Evolutionary conservation across 495 filamentous ascomycete species (phyloP), one percentile per base, ranked within the genome.

Genomic region (Pseudomonodictys pantanalensis): DNA sequence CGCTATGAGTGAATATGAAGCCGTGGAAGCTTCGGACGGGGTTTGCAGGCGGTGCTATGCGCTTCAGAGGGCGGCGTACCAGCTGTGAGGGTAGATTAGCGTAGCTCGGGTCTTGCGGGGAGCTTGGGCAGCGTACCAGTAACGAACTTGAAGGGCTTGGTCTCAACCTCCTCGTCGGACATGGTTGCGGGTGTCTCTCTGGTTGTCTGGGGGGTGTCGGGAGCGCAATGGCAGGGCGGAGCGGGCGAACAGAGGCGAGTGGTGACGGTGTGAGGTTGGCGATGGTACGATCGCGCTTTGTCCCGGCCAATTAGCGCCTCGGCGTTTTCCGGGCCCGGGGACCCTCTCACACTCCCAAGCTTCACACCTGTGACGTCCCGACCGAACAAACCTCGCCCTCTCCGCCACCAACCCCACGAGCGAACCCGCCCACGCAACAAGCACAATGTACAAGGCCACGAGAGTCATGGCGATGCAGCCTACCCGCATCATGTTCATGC

Each of bases 121-220:
- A 11, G 46, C 15, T 51, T 15, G 43, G 8, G 42, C n/a, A 46
- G 69, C 90, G 80, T 85, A 96, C 92, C 93, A 78, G 93, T 97
- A 65, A 97, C 93, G 79, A 97, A 97, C 87, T 99, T 99, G 88
- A 99, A 99, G 76, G 93, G 93, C 85, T 95, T 99, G 76, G 91
- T 96, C 76, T 89, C 84, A 75, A 87, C 87, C 72, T 96, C 88
- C 62, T 91, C 89, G 80, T 97, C 93, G 69, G 87, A 85, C 88
- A 90, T 97, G 70, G 73, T 85, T 60, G 68, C 68, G 15, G 65
- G 61, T 9, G 52, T 39, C 60, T 39, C 6, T 18, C 18, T 58
- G 60, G 65, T 63, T 68, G 50, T 62, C 60, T 41, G 29, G 62
- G 61, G 60, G 39, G 65, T 56, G 61, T 65, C 45, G 53, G 45